These are phyloP conservation scores for Pseudogymnoascus sp. DNA, from an alignment of 2,329 filamentous ascomycete species.

Conservation along the genomic window DNA sequence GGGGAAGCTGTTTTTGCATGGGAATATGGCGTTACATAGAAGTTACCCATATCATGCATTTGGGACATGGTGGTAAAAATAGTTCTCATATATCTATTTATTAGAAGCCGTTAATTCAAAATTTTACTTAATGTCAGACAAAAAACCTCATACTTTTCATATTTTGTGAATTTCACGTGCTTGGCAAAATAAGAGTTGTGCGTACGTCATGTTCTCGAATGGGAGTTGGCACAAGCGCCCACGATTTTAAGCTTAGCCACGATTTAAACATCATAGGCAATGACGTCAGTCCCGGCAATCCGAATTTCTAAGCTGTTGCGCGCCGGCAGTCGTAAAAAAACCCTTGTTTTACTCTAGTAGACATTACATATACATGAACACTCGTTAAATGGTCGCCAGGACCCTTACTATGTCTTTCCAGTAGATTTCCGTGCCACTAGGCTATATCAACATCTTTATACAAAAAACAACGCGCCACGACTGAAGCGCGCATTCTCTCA, in stretches of 20 bases:
- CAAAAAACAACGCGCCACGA: neutral
- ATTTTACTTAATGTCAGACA: neutral
- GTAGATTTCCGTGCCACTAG: neutral
- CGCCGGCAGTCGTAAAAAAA: neutral
- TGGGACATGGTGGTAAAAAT: neutral
- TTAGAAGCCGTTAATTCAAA: neutral
- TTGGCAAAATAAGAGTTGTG: neutral
- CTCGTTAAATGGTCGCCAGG: neutral
- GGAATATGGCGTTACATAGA: neutral
- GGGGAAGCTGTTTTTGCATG: neutral
- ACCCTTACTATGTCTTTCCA: neutral
- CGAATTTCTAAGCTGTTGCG: constrained; percentile 4
- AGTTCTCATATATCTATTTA: neutral
- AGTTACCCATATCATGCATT: neutral
- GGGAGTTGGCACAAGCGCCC: neutral
- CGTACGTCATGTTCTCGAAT: neutral
- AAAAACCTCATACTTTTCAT: neutral
- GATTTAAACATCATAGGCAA: neutral
- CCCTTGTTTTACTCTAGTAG: neutral
- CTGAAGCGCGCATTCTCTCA: neutral
- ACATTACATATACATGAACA: constrained; percentile 5
- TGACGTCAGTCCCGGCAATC: constrained; percentile 4
- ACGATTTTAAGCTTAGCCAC: neutral
- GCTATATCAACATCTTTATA: neutral
- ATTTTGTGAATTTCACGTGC: neutral